These are phyloP conservation scores for Thelephora ganbajun DNA, from an alignment of 768 basidiomycete species.

Conservation along the genomic window DNA sequence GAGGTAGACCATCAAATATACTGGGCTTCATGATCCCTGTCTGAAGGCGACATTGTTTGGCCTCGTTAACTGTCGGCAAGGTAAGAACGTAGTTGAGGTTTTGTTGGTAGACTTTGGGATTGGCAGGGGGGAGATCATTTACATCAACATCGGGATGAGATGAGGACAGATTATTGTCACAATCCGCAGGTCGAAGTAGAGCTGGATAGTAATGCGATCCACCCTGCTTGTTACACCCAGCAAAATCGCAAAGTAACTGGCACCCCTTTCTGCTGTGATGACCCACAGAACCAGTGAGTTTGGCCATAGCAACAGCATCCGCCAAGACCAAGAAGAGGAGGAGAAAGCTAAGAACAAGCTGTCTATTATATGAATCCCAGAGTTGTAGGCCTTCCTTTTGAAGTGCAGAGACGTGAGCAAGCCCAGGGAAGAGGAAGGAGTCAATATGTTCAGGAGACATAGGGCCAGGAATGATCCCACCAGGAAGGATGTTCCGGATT, in stretches of 20 bases:
- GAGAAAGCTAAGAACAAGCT: neutral
- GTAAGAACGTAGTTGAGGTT: conserved; percentile 10
- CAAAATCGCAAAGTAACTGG: conserved; percentile 15
- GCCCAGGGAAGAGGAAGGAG: conserved; percentile 17
- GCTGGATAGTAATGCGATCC: conserved; percentile 21
- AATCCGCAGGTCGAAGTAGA: no score
- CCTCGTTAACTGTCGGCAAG: conserved; percentile 14
- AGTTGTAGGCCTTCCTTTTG: no score
- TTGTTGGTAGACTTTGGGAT: conserved; percentile 5
- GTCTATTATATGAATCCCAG: conserved; percentile 13
- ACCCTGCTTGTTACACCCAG: conserved; percentile 16
- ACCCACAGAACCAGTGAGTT: no score
- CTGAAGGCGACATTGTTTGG: conserved; percentile 11
- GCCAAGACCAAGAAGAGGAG: neutral
- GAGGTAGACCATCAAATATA: conserved; percentile 18
- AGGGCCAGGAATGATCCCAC: conserved; percentile 18
- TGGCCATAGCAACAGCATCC: neutral
- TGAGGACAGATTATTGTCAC: conserved; percentile 12
- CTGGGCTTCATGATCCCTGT: conserved; percentile 24
- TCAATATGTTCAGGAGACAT: conserved; percentile 18
- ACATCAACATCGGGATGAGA: conserved; percentile 15
- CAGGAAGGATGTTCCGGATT: conserved; percentile 15
- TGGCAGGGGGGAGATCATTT: conserved; percentile 8
- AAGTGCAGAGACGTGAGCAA: no score
- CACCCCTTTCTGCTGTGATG: conserved; percentile 23